These are phyloP conservation scores for Didymella arachidicola DNA, from an alignment of 2,329 filamentous ascomycete species.

Conservation along the genomic window DNA sequence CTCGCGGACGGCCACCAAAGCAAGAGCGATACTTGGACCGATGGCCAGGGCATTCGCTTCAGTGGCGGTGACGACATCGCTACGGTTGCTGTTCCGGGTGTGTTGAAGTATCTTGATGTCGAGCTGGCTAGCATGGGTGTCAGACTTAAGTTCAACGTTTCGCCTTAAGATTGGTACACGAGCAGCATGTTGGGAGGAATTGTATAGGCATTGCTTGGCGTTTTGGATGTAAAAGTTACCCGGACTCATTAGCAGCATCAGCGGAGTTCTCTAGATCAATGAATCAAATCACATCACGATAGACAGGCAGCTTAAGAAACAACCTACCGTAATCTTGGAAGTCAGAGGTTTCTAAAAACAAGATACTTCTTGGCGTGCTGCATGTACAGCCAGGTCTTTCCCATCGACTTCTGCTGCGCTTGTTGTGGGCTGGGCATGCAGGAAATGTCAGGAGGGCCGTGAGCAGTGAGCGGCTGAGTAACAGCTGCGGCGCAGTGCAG, in stretches of 20 bases:
- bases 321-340: not conserved
- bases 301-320: not conserved
- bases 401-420: constrained; percentile 1
- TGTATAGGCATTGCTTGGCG: constrained; percentile 22
- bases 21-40: constrained; percentile 83
- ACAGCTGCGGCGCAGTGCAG: constrained; percentile 9
- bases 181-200: constrained; percentile 1
- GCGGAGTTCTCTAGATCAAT: constrained; percentile 19
- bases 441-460: not conserved
- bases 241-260: constrained; percentile 18
- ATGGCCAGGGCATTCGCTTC: constrained; percentile 83
- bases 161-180: constrained; percentile 46
- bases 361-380: not conserved
- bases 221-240: constrained; percentile 23
- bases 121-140: constrained; percentile 97
- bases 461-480: constrained; percentile 10
- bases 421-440: not conserved
- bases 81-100: constrained; percentile 89
- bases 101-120: constrained; percentile 91
- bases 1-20: constrained; percentile 57
- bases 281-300: not conserved
- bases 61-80: constrained; percentile 90
- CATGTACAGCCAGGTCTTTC: not conserved
- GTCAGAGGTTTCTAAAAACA: not conserved
- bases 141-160: constrained; percentile 88